Base-by-base conservation (phyloP, 768 basidiomycete genomes). In the Amanita rubescens region DNA sequence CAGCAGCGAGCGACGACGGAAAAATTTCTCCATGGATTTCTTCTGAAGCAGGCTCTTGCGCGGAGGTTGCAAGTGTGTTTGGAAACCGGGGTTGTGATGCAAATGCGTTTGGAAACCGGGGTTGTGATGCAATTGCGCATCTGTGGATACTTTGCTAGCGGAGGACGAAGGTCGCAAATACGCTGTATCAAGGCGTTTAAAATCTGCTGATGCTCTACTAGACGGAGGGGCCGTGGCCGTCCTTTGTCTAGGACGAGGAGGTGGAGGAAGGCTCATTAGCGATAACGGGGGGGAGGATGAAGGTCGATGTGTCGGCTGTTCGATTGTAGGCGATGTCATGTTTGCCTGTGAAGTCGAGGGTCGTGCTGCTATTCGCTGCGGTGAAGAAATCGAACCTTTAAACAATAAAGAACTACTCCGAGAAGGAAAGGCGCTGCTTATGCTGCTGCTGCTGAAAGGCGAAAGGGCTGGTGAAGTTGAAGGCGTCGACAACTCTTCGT, bases 1-100 rank as follows among this genome's bases (percentile, higher is more conserved):
- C 69, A 83, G 76, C 55, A 87, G 70, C 6, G 79, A 79, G 45
- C 71, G 75, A 43, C 76, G 75, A 54, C 73, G 74, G 41, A 73
- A 60, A n/a, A 60, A 57, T 51, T 68, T 72, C 46, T 78, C 77
- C 19, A 67, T 57, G 15, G 71, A 66, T 2, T 60, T 52, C 58
- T 69, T 71, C 10, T 68, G 62, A 9, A 66, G 66, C 35, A 70
- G 50, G 51, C 34, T 64, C 57, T 54, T 64, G 34, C 58, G 65
- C n/a, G 59, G 60, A 37, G 62, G 55, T 9, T 53, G 52, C 22
- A 27, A 32, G 37, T 24, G 17, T 17, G 41, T 34, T 20, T 43
- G 51, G 19, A 37, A 24, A 8, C 42, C 30, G 44, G 14, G 7
- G 19, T 44, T 41, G 20, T 32, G 41, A 15, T 53, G 52, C 22